Percentiles rank a stretch among this genome's conserved stretches.
Evolutionary conservation across 129 eudicot species (phyloP).

Genomic region (Saussurea involucrata): DNA sequence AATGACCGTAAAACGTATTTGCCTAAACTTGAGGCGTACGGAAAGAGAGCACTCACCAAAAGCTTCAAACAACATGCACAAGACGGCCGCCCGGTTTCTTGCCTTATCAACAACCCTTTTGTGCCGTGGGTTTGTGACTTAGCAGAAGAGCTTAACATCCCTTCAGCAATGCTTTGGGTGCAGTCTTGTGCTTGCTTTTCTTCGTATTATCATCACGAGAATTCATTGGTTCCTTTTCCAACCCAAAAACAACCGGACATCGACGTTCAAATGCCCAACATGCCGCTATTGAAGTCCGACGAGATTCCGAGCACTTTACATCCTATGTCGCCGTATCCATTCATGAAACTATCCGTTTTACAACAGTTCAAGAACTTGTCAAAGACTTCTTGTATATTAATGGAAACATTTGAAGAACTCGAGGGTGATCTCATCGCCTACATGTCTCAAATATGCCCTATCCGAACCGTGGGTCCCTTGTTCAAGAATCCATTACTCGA

Average conservation of each 20-base stretch:
- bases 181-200: conserved; percentile 76
- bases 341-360: conserved; percentile 32
- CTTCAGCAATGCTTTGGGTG: conserved; percentile 75
- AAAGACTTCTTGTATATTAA: conserved; percentile 54
- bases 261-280: conserved; percentile 54
- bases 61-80: conserved; percentile 33
- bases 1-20: conserved; percentile 31
- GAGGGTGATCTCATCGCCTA: conserved; percentile 50
- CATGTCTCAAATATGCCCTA: conserved; percentile 39
- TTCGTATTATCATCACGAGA: conserved; percentile 50
- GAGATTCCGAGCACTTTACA: conserved; percentile 74
- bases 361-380: conserved; percentile 55
- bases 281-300: conserved; percentile 70
- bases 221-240: conserved; percentile 46
- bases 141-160: conserved; percentile 46
- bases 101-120: conserved; percentile 63
- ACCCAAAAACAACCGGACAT: conserved; percentile 41
- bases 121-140: conserved; percentile 76
- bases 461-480: conserved; percentile 72
- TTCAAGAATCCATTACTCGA: conserved; percentile 39
- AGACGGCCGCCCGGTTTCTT: conserved; percentile 53
- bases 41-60: conserved; percentile 27
- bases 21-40: conserved; percentile 44
- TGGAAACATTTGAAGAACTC: conserved; percentile 77
- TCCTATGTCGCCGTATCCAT: conserved; percentile 48